Base-by-base conservation (phyloP, 192 early-diverging fungal genomes). In the Podochytrium sp. region DNA sequence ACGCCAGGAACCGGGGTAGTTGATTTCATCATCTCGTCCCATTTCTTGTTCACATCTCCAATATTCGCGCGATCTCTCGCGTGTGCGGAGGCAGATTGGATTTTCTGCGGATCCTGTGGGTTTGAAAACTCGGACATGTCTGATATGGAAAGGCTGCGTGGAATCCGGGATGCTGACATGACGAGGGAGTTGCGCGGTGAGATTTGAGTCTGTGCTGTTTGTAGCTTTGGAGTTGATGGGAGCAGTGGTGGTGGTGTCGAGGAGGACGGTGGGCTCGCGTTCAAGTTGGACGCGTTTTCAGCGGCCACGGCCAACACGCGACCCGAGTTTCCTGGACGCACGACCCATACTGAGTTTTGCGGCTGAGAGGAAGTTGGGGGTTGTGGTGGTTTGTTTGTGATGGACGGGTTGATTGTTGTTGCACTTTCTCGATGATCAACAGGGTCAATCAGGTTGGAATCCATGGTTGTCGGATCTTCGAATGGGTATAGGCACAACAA, bases 1-100 rank as follows among this genome's bases (percentile, higher is more conserved):
- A 14, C 3, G 3, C 4, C 32, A 7, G 60, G 39, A 47, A 27
- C 43, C 33, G 63, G 43, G 3, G 42, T 47, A 43, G 63, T 30
- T 20, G 41, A 69, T 33, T 60, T 57, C 69, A 71, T 71, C 63
- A 65, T 65, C 42, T 71, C 69, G 32, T 71, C 57, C 69, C 69
- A 71, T 30, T 57, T 3, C 32, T 47, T 71, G 38, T 71, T 71
- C 10, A 71, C 35, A 5, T 71, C 69, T 10, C 25, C 29, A n/a
- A 71, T 71, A 43, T 57, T 57, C 23, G 34, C 39, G 7, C 69
- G 69, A 41, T 33, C 42, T n/a, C n/a, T n/a, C n/a, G n/a, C n/a
- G n/a, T n/a, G n/a, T n/a, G n/a, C n/a, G n/a, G 6, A 14, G 33
- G 57, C 69, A 23, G 23, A 23, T 59, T 16, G 30, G 32, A 59